Conservation (phyloP, 2,329 filamentous ascomycete genomes). For the Magnaporthiopsis incrustans region DNA sequence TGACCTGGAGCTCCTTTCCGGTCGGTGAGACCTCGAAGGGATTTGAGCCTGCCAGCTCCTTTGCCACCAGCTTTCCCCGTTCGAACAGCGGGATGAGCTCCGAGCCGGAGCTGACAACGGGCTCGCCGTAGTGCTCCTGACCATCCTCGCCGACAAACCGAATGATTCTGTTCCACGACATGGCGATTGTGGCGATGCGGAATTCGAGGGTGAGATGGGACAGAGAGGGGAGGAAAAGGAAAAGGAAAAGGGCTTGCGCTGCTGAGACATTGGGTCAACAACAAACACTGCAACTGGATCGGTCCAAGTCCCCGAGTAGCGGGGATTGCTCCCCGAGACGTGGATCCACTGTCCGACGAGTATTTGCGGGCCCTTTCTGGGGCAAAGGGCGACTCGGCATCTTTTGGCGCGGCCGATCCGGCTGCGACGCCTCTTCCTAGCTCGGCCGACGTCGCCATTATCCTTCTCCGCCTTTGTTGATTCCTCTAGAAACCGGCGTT, state of each 20-base stretch:
- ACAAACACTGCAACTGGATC: neutral
- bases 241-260: neutral
- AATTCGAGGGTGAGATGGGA: neutral
- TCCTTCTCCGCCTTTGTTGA: neutral
- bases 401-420: neutral
- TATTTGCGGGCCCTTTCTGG: too few species aligned
- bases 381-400: neutral
- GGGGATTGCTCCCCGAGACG: neutral
- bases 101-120: conserved; percentile 1
- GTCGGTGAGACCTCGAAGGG: conserved; percentile 1
- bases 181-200: neutral
- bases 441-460: too few species aligned
- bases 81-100: conserved; percentile 3
- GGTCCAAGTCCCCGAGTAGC: neutral
- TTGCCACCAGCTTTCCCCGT: neutral
- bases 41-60: neutral
- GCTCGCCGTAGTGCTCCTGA: conserved; percentile 7
- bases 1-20: neutral
- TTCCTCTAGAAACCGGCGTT: neutral
- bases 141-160: conserved; percentile 6
- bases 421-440: neutral
- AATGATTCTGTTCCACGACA: conserved; percentile 6
- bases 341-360: too few species aligned
- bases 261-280: neutral
- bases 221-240: neutral